A percentile compares a stretch with the other conserved stretches of the same genome.
phyloP scores from a whole-genome alignment of 2,329 filamentous ascomycete genomes.

The Cercospora sesami region DNA sequence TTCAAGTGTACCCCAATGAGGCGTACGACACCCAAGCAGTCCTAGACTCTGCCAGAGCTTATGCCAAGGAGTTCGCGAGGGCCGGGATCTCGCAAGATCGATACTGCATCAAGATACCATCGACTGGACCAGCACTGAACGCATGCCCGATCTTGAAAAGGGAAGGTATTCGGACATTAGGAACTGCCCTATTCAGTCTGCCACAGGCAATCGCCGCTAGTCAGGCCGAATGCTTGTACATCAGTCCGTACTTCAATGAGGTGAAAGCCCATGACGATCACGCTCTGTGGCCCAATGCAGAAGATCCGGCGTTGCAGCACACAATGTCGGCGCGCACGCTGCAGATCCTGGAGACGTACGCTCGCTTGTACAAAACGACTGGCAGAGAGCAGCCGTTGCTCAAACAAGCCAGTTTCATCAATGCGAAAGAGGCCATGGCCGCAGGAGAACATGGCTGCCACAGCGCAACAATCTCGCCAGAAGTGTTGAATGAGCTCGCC shows the following conservation, averaged over 20 bases:
- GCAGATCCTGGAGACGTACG: conserved; percentile 27
- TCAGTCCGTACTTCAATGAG: conserved; percentile 66
- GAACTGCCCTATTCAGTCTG: conserved; percentile 64
- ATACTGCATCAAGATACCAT: conserved; percentile 64
- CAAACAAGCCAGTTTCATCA: conserved; percentile 51
- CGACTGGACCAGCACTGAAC: conserved; percentile 63
- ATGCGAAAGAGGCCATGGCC: conserved; percentile 58
- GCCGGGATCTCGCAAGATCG: conserved; percentile 36
- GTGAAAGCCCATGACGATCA: conserved; percentile 55
- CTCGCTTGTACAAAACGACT: conserved; percentile 10
- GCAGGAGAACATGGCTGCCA: conserved; percentile 54
- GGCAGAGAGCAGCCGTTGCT: conserved; percentile 42
- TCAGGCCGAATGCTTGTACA: conserved; percentile 60
- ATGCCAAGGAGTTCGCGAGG: conserved; percentile 36
- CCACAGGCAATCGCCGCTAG: conserved; percentile 61
- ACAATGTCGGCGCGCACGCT: conserved; percentile 25
- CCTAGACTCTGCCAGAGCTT: conserved; percentile 25
- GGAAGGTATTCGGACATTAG: conserved; percentile 59
- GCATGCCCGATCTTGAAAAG: conserved; percentile 58
- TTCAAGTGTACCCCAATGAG: conserved; percentile 27
- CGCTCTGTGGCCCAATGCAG: conserved; percentile 21
- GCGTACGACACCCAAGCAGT: conserved; percentile 24
- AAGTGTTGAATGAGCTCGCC: conserved; percentile 46
- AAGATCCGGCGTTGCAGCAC: conserved; percentile 23
- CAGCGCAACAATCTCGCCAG: conserved; percentile 61